Evolutionary conservation across 108 stramenopile species (phyloP).

Genomic region (Fragilariopsis cylindrus): DNA sequence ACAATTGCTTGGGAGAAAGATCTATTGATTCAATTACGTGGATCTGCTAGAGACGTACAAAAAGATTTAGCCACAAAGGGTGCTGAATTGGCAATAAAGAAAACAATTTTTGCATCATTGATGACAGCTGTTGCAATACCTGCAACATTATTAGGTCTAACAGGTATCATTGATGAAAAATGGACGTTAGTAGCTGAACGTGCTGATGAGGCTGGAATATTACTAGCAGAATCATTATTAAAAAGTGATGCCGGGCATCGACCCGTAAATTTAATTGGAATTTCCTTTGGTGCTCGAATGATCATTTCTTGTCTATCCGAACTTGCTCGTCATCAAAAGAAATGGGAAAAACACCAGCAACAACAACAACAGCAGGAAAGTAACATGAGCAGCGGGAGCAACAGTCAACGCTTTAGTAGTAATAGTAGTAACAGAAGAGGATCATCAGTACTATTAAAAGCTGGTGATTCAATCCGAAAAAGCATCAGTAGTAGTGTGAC

Average conservation of each 20-base stretch:
- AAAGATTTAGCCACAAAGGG: slow-evolving; percentile 49
- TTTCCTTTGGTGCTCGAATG: slow-evolving; percentile 88
- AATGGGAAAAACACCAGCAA: slow-evolving; percentile 53
- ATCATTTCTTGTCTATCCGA: slow-evolving; percentile 82
- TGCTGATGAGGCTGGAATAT: slow-evolving; percentile 83
- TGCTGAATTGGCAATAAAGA: slow-evolving; percentile 51
- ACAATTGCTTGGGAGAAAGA: slow-evolving; percentile 68
- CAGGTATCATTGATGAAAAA: slow-evolving; percentile 74
- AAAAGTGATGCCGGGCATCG: slow-evolving; percentile 64
- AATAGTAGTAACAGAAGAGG: too few relatives aligned
- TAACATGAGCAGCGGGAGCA: too few relatives aligned
- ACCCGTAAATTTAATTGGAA: slow-evolving; percentile 91
- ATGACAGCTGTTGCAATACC: slow-evolving; percentile 60
- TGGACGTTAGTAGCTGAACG: slow-evolving; percentile 74
- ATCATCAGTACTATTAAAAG: too few relatives aligned
- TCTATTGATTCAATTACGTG: slow-evolving; percentile 46
- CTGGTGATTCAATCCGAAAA: too few relatives aligned
- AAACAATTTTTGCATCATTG: slow-evolving; percentile 53
- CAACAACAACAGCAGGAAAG: too few relatives aligned
- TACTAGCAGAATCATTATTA: slow-evolving; percentile 77
- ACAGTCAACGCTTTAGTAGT: too few relatives aligned
- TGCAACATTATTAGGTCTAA: slow-evolving; percentile 49
- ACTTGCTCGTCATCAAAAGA: slow-evolving; percentile 63
- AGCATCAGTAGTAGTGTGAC: too few relatives aligned
- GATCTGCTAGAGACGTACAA: slow-evolving; percentile 51